Base-by-base conservation (phyloP, 805 yeast species). In the Myxozyma udenii region DNA sequence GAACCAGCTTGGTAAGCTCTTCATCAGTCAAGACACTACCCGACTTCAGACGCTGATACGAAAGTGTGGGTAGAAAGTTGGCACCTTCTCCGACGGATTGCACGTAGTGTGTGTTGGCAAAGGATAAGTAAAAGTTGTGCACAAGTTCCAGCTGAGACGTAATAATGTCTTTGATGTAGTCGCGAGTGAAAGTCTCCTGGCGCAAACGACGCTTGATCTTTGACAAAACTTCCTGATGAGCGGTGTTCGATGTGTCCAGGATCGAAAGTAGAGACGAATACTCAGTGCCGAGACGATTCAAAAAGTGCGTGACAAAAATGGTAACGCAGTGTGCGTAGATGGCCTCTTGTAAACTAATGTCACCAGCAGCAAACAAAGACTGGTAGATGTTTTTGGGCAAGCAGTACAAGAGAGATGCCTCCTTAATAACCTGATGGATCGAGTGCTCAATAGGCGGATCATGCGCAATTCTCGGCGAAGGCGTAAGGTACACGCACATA, bases 301-400 rank as follows among this genome's bases (percentile, higher is more conserved):
- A 78, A 73, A 91, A 93, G 71, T 93, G 98, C 32, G 95, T 84
- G 45, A 88, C 95, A 67, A 93, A 91, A 55, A 88, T 86, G 41
- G 86, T 84, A 63, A 91, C 95, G 69, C 89, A 85, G 69, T 91
- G 98, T 41, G 97, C 95, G 68, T 93, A 93, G 51, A 89, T 84
- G 41, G 90, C 81, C 72, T 93, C 98, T 72, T 91, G 98, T 62
- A 95, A 81, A 1, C 97, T 89, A 69, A 91, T 78, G 60, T 81
- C 82, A 48, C 91, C 85, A 45, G 74, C 68, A 56, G 84, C 81
- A 66, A 90, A 90, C 51, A 82, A 76, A 47, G 78, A 77, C 61
- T 82, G 83, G 75, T 90, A 91, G 62, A 80, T 76, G 65, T 88
- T 87, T 69, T 85, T 83, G 45, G 98, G 98, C 61, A 91, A 80